Evolutionary conservation across 2,329 filamentous ascomycete genomes (phyloP), one percentile per base, ranked within the genome.

Genomic region (Pseudogymnoascus verrucosus): DNA sequence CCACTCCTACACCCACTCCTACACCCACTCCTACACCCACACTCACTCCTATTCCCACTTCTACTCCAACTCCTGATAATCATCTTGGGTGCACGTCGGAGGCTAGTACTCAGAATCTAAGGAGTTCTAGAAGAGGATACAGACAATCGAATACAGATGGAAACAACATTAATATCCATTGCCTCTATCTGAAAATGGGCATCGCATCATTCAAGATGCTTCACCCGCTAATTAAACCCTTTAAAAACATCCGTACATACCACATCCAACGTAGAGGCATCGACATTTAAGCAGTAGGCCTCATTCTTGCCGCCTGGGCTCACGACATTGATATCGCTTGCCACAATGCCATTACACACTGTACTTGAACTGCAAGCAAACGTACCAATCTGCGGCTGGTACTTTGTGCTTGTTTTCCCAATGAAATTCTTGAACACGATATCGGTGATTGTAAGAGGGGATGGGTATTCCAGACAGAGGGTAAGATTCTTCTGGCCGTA

Each of bases 401-500:
- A 70, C 59, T 76, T 77, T 5, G 70, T 75, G 12, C 76, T 79
- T 2, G 84, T 85, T 1, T 76, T 82, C 0, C 84, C 84, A 21
- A 71, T 73, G 70, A 88, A 81, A 67, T 86, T 81, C 65, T 77
- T 81, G 69, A 87, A 82, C 4, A 77, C 74, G 57, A 87, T 75
- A 65, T 86, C 79, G 16, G 77, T 78, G 66, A 87, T 86, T 1
- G 80, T 84, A 64, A 86, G 67, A 16, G 72, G 68, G 63, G 82
- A 82, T 2, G 84, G 85, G 68, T 76, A 83, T 72, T 82, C 68
- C 47, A 82, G 79, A 74, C 85, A 88, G n/a, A 86, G 77, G 2
- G 84, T 86, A 60, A 82, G 70, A 69, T 88, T 87, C 65, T 77
- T 81, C 73, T 87, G 83, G 7, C 84, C 84, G 65, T 87, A 86